Percentiles rank a stretch among this genome's conserved stretches.
Evolutionary conservation across 805 yeast species (phyloP).

Genomic region (Saccharomyces paradoxus): DNA sequence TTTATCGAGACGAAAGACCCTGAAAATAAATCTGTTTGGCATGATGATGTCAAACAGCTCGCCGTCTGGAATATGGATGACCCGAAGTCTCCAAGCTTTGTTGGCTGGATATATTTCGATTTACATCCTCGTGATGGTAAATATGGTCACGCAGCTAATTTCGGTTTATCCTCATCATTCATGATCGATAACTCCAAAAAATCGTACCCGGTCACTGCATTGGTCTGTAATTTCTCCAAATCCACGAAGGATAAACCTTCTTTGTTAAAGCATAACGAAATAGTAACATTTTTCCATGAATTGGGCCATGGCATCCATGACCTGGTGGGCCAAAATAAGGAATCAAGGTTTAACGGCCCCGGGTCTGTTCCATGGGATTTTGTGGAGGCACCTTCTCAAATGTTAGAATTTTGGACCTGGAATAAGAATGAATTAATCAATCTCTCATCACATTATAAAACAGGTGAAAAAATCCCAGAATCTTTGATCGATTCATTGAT

Average conservation of each 20-base stretch:
- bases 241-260: constrained; percentile 65
- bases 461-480: constrained; percentile 51
- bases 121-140: constrained; percentile 81
- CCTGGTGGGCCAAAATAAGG: constrained; percentile 56
- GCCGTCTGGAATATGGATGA: constrained; percentile 60
- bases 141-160: constrained; percentile 84
- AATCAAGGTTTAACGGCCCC: constrained; percentile 62
- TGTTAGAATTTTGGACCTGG: constrained; percentile 89
- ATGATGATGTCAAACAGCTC: constrained; percentile 65
- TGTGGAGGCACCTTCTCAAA: constrained; percentile 87
- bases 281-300: constrained; percentile 81
- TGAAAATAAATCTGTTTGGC: constrained; percentile 52
- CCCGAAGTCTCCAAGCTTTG: constrained; percentile 43
- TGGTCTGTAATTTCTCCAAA: constrained; percentile 79
- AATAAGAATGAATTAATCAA: constrained; percentile 47
- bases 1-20: constrained; percentile 44
- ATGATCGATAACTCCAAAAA: constrained; percentile 41
- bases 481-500: constrained; percentile 50
- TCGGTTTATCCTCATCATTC: constrained; percentile 57
- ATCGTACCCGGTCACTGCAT: constrained; percentile 61
- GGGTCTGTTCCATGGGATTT: constrained; percentile 76
- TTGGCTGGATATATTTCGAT: constrained; percentile 75
- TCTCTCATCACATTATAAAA: constrained; percentile 59
- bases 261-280: constrained; percentile 67
- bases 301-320: constrained; percentile 85